phyloP scores from a whole-genome alignment of 2,329 filamentous ascomycete genomes.

The Phyllosticta citriasiana region DNA sequence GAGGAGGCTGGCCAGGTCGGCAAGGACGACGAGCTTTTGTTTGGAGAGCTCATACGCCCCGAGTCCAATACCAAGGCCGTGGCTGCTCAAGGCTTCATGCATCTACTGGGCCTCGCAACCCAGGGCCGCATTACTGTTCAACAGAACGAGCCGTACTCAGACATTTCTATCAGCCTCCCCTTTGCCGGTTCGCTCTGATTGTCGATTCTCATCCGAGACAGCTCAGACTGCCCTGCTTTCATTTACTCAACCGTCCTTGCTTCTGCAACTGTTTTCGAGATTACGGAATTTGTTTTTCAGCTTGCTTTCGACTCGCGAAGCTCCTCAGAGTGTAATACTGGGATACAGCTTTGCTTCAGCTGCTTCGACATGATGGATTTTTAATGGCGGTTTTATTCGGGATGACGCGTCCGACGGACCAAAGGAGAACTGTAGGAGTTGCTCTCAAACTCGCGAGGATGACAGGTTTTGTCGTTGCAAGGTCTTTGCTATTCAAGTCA shows the following conservation, averaged over 20 bases:
- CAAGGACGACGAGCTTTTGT: slow-evolving; percentile 43
- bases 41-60: slow-evolving; percentile 59
- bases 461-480: not conserved
- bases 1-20: not conserved
- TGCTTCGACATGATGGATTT: too few relatives aligned
- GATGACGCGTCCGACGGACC: not conserved
- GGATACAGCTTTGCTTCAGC: too few relatives aligned
- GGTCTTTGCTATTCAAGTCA: too few relatives aligned
- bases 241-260: not conserved
- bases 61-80: slow-evolving; percentile 44
- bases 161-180: slow-evolving; percentile 19
- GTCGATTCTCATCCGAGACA: not conserved
- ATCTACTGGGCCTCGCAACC: slow-evolving; percentile 36
- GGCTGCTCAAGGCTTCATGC: slow-evolving; percentile 46
- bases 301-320: too few relatives aligned
- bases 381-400: not conserved
- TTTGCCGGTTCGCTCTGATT: not conserved
- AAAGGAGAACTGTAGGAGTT: not conserved
- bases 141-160: slow-evolving; percentile 43
- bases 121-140: slow-evolving; percentile 53
- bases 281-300: not conserved
- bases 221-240: not conserved
- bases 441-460: not conserved
- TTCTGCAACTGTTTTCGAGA: not conserved
- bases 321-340: too few relatives aligned